Evolutionary conservation across 2,329 filamentous ascomycete species (phyloP).

Genomic region (Diaporthe sp.): DNA sequence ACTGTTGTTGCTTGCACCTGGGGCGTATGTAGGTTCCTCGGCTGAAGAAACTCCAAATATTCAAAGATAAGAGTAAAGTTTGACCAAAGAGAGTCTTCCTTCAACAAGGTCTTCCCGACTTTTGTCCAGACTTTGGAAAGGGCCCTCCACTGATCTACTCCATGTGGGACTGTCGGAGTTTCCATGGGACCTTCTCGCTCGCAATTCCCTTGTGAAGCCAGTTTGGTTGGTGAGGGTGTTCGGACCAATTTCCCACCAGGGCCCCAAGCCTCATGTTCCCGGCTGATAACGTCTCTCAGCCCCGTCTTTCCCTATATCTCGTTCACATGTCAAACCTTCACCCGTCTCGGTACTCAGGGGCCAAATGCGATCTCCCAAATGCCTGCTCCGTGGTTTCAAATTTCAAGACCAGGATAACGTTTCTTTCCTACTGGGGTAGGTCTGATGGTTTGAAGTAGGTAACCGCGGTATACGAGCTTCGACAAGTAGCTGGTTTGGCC

Average conservation of each 20-base stretch:
- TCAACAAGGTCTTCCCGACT: too few relatives aligned
- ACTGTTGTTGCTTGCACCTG: too few relatives aligned
- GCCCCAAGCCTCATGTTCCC: background rate
- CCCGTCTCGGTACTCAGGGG: background rate
- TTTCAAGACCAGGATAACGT: background rate
- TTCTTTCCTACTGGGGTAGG: background rate
- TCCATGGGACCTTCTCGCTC: background rate
- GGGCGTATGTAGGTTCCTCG: too few relatives aligned
- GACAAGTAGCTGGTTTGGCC: accelerated
- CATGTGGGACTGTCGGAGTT: background rate
- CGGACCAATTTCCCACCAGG: too few relatives aligned
- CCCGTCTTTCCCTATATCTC: background rate
- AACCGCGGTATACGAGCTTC: too few relatives aligned
- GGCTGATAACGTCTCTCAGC: background rate
- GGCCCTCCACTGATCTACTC: background rate
- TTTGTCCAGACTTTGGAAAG: background rate
- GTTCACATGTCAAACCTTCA: background rate
- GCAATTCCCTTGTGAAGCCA: too few relatives aligned
- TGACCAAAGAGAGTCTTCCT: too few relatives aligned
- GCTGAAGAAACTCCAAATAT: background rate
- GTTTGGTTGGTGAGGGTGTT: background rate
- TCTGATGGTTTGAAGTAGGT: background rate
- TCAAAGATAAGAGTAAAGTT: background rate
- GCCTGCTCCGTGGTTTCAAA: background rate
- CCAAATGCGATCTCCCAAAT: background rate